A percentile compares a stretch with the other conserved stretches of the same genome.
Conservation (phyloP, 805 yeast species). For the Crinitomyces ghanaensis region DNA sequence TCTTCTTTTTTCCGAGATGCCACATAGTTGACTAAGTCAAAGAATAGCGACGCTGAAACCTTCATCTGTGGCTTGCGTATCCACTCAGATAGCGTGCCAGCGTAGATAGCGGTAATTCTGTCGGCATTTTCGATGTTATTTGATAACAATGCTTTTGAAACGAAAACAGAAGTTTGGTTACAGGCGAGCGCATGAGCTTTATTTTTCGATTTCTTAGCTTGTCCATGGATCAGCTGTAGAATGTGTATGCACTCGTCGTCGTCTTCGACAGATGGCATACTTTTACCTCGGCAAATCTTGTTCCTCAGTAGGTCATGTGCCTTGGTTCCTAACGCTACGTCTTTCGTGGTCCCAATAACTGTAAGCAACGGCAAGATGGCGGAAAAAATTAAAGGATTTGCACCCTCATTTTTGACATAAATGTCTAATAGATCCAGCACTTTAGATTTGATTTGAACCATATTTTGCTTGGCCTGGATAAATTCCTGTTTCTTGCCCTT, state of each 20-base stretch:
- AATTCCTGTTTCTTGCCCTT: slow-evolving; percentile 45
- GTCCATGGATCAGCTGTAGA: slow-evolving; percentile 27
- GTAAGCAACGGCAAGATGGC: slow-evolving; percentile 46
- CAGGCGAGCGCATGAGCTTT: slow-evolving; percentile 46
- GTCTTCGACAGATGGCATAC: slow-evolving; percentile 14
- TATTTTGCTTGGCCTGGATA: slow-evolving; percentile 67
- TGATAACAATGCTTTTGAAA: slow-evolving; percentile 44
- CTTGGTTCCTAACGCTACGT: slow-evolving; percentile 58
- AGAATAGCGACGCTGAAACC: slow-evolving; percentile 45
- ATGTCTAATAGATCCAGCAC: slow-evolving; percentile 66
- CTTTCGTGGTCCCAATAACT: slow-evolving; percentile 56
- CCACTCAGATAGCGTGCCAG: slow-evolving; percentile 51
- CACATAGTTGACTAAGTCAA: slow-evolving; percentile 75
- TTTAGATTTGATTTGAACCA: slow-evolving; percentile 66
- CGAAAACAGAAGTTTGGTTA: slow-evolving; percentile 53
- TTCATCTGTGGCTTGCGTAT: slow-evolving; percentile 34
- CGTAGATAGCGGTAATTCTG: slow-evolving; percentile 44
- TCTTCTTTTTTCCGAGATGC: slow-evolving; percentile 25
- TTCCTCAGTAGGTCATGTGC: slow-evolving; percentile 60
- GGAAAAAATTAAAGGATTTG: slow-evolving; percentile 29
- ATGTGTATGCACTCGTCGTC: slow-evolving; percentile 14
- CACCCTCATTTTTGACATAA: slow-evolving; percentile 38
- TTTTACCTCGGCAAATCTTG: slow-evolving; percentile 42
- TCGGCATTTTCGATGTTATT: slow-evolving; percentile 29
- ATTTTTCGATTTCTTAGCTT: slow-evolving; percentile 33